Conservation (phyloP, 306 rosid genomes). For the Casuarina cunninghamiana region DNA sequence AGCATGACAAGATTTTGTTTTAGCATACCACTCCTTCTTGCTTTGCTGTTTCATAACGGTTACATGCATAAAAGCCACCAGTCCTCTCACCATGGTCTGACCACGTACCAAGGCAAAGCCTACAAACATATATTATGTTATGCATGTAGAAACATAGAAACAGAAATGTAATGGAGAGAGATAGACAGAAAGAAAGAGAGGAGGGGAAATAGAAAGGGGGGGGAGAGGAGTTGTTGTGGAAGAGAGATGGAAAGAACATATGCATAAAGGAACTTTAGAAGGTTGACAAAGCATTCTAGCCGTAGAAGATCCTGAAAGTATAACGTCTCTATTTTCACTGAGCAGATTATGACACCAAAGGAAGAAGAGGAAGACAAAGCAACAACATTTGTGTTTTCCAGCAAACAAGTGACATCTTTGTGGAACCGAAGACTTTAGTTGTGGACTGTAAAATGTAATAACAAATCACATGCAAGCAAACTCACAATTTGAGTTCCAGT, state of each 20-base stretch:
- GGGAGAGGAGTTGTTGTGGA: too few relatives aligned
- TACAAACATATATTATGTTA: constrained; percentile 30
- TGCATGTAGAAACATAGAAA: too few relatives aligned
- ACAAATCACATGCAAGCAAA: not conserved
- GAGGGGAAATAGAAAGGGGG: not conserved
- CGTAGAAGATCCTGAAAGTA: constrained; percentile 4
- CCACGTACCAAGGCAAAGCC: constrained; percentile 97
- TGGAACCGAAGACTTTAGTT: not conserved
- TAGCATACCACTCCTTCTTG: constrained; percentile 78
- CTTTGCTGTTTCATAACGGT: constrained; percentile 87
- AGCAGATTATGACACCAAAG: not conserved
- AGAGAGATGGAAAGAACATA: not conserved
- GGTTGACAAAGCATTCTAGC: not conserved
- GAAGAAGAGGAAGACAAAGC: not conserved
- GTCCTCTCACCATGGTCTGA: constrained; percentile 94
- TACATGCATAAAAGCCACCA: constrained; percentile 96
- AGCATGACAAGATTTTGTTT: not conserved
- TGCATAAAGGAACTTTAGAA: not conserved
- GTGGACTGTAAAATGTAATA: too few relatives aligned
- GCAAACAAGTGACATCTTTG: not conserved
- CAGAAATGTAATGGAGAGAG: not conserved
- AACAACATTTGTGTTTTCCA: constrained; percentile 6
- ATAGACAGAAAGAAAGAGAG: not conserved
- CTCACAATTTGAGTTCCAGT: not conserved
- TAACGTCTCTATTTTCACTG: not conserved